Conservation (phyloP, 169 alveolate species). For the Ichthyophthirius multifiliis region DNA sequence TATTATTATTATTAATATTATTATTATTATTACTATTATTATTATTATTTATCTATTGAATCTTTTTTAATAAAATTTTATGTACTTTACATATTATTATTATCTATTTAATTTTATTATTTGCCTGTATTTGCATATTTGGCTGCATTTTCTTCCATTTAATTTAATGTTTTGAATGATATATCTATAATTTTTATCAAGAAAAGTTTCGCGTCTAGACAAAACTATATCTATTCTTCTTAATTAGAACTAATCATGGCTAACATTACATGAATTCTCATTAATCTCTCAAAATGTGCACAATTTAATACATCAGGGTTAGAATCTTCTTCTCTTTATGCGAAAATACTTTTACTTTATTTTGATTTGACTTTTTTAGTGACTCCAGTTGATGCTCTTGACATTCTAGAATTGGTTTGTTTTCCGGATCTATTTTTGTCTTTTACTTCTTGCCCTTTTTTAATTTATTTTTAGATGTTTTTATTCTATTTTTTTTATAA, state of each 20-base stretch:
- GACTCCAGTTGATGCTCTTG: constrained; percentile 59
- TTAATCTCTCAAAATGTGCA: constrained; percentile 77
- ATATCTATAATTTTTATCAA: constrained; percentile 77
- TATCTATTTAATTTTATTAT: constrained; percentile 14
- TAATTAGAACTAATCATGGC: constrained; percentile 66
- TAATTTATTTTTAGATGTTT: constrained; percentile 48
- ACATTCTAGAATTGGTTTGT: constrained; percentile 55
- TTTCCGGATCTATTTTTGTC: constrained; percentile 37
- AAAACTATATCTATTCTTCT: constrained; percentile 68
- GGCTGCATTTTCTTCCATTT: constrained; percentile 69
- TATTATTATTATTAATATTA: constrained; percentile 50
- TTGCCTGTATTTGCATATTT: constrained; percentile 41
- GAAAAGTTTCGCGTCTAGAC: constrained; percentile 81
- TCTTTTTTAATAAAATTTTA: no score
- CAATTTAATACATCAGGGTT: constrained; percentile 75
- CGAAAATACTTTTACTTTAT: constrained; percentile 54
- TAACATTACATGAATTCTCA: constrained; percentile 81
- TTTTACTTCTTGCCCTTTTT: constrained; percentile 9
- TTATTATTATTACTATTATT: constrained; percentile 55
- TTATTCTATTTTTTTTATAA: constrained; percentile 60
- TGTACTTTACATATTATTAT: no score
- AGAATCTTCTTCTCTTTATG: constrained; percentile 76
- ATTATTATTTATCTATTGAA: constrained; percentile 57
- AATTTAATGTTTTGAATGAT: constrained; percentile 70
- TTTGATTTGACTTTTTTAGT: constrained; percentile 74